These are phyloP conservation scores for Casuarina equisetifolia DNA, from an alignment of 306 rosid species.

Conservation along the genomic window DNA sequence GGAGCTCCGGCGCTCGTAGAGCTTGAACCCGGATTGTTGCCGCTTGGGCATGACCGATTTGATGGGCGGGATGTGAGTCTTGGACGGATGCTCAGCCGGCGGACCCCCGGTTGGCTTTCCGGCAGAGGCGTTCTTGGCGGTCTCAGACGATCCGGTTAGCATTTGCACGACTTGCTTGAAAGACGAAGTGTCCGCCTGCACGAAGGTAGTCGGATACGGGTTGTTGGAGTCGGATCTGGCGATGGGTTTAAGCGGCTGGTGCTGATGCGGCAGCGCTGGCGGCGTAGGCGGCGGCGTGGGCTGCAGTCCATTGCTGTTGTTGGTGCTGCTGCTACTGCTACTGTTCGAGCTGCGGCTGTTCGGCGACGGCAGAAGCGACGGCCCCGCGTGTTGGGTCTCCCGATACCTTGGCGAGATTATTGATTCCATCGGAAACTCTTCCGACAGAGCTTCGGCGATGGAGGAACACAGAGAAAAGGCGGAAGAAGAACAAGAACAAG, in stretches of 20 bases:
- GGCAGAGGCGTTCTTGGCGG: conserved; percentile 49
- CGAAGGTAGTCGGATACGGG: conserved; percentile 96
- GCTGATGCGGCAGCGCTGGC: conserved; percentile 18
- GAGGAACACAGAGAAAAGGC: neutral
- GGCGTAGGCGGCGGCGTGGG: conserved; percentile 24
- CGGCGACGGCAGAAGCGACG: conserved; percentile 32
- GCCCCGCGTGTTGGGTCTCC: conserved; percentile 17
- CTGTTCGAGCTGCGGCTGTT: conserved; percentile 28
- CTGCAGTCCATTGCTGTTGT: conserved; percentile 36
- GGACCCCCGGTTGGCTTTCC: conserved; percentile 19
- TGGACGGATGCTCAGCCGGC: conserved; percentile 35
- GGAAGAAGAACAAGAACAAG: neutral
- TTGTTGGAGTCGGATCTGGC: conserved; percentile 82
- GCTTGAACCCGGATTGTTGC: conserved; percentile 68
- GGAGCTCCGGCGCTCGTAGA: conserved; percentile 81
- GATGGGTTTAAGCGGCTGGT: conserved; percentile 36
- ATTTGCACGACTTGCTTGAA: conserved; percentile 96
- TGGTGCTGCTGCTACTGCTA: conserved; percentile 39
- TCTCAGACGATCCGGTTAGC: conserved; percentile 94
- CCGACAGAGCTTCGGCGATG: no score
- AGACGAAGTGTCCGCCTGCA: conserved; percentile 83
- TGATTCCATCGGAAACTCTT: conserved; percentile 48
- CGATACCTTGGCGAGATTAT: conserved; percentile 40
- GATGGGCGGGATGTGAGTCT: conserved; percentile 65
- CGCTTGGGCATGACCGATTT: conserved; percentile 56